phyloP scores from a whole-genome alignment of 306 rosid genomes.

The Lathyrus aphaca region DNA sequence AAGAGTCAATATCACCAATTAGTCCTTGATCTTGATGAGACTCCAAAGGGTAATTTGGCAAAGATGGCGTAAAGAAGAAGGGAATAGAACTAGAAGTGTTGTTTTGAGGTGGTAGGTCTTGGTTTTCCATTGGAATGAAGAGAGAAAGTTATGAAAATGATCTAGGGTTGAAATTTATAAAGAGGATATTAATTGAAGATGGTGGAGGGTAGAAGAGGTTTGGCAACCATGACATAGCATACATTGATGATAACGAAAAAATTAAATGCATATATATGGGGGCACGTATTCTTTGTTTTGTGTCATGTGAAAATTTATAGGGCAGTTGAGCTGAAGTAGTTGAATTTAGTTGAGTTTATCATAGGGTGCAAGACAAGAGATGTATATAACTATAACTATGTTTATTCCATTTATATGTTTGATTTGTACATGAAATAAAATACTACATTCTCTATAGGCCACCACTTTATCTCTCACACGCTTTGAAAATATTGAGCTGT shows the following conservation, averaged over 20 bases:
- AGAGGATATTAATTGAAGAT: slow-evolving; percentile 29
- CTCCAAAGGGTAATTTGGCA: slow-evolving; percentile 42
- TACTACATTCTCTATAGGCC: slow-evolving; percentile 16
- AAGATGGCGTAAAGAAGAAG: slow-evolving; percentile 45
- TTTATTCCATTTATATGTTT: not conserved
- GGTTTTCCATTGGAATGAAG: slow-evolving; percentile 51
- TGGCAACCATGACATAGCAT: slow-evolving; percentile 43
- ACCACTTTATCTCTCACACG: slow-evolving; percentile 12
- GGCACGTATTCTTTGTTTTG: slow-evolving; percentile 40
- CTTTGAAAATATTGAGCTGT: slow-evolving; percentile 27
- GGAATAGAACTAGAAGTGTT: slow-evolving; percentile 32
- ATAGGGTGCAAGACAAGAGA: slow-evolving; percentile 42
- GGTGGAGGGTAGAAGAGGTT: slow-evolving; percentile 70
- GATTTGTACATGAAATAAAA: not conserved
- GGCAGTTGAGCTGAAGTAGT: slow-evolving; percentile 60
- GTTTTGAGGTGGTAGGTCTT: slow-evolving; percentile 35
- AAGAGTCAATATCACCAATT: slow-evolving; percentile 54
- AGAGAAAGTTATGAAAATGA: slow-evolving; percentile 50
- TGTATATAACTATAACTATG: slow-evolving; percentile 3
- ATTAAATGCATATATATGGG: slow-evolving; percentile 4
- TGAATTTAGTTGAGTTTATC: slow-evolving; percentile 50
- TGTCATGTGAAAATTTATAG: slow-evolving; percentile 9
- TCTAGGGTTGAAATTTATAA: slow-evolving; percentile 44
- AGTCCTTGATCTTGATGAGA: slow-evolving; percentile 39
- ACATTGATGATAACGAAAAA: slow-evolving; percentile 52